A percentile compares a stretch with the other conserved stretches of the same genome.
phyloP scores from a whole-genome alignment of 768 basidiomycete species.

The Kwoniella mangroviensis region DNA sequence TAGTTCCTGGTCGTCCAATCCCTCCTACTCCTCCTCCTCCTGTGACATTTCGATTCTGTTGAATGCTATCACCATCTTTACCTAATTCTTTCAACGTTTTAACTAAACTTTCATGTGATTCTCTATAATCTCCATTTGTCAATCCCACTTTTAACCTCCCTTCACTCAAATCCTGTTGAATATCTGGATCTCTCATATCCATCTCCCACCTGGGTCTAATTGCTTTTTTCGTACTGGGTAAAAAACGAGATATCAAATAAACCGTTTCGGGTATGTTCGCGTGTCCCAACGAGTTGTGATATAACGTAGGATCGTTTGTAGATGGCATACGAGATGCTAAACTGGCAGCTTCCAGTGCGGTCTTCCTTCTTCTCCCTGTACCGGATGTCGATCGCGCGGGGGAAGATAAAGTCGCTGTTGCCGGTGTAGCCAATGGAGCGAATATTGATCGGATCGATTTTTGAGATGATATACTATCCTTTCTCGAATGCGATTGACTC shows the following conservation, averaged over 20 bases:
- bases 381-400: conserved; percentile 13
- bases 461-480: conserved; percentile 19
- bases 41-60: conserved; percentile 12
- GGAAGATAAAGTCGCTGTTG: background rate
- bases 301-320: conserved; percentile 43
- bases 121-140: conserved; percentile 46
- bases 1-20: background rate
- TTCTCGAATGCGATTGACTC: conserved; percentile 6
- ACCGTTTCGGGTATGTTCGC: conserved; percentile 46
- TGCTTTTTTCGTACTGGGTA: conserved; percentile 34
- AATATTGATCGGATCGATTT: conserved; percentile 24
- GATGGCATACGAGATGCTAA: conserved; percentile 37
- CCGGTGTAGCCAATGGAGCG: conserved; percentile 7
- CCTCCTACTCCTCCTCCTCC: background rate
- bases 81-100: conserved; percentile 39
- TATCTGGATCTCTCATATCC: background rate
- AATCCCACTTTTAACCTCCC: conserved; percentile 30
- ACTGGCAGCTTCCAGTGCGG: conserved; percentile 39
- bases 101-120: conserved; percentile 43
- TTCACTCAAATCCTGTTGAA: conserved; percentile 6
- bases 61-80: background rate
- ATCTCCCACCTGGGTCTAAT: conserved; percentile 45
- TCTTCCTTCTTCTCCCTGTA: conserved; percentile 33
- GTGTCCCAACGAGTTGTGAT: conserved; percentile 48
- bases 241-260: conserved; percentile 48